Conservation (phyloP, 2,329 filamentous ascomycete genomes). For the Venturia oleaginea region DNA sequence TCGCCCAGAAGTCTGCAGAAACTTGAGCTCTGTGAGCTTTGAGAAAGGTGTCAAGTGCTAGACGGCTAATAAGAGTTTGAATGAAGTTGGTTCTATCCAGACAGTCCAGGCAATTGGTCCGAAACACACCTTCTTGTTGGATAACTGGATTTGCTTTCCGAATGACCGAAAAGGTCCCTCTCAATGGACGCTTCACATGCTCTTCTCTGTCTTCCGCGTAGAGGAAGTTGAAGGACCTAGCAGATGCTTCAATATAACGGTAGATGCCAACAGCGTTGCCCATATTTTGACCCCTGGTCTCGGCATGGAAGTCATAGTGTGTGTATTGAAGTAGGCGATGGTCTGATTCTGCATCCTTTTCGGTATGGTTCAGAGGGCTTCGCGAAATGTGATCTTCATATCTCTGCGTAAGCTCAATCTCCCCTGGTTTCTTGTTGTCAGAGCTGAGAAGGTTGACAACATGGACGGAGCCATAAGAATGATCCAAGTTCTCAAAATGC, state of each 20-base stretch:
- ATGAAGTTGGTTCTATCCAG: conserved; percentile 92
- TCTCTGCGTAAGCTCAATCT: conserved; percentile 70
- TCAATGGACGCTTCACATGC: conserved; percentile 32
- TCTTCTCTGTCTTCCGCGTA: conserved; percentile 65
- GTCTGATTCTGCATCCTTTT: conserved; percentile 47
- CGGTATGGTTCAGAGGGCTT: conserved; percentile 57
- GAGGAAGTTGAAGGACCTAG: conserved; percentile 87
- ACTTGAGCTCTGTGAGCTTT: conserved; percentile 60
- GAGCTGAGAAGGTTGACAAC: conserved; percentile 91
- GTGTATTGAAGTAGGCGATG: conserved; percentile 71
- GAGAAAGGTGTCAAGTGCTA: conserved; percentile 82
- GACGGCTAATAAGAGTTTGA: conserved; percentile 89
- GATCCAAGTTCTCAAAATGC: conserved; percentile 81
- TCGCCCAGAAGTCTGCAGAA: conserved; percentile 76
- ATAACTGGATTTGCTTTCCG: conserved; percentile 56
- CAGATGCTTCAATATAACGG: conserved; percentile 65
- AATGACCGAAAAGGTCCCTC: conserved; percentile 24
- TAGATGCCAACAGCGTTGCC: conserved; percentile 90
- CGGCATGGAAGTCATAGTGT: conserved; percentile 93
- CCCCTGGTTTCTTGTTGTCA: conserved; percentile 62
- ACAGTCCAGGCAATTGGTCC: conserved; percentile 94
- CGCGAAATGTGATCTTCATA: conserved; percentile 70
- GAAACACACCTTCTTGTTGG: conserved; percentile 90
- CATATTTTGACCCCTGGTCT: conserved; percentile 75
- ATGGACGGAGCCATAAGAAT: conserved; percentile 82